Conservation (phyloP, 2,329 filamentous ascomycete species). For the Fusarium mexicanum region DNA sequence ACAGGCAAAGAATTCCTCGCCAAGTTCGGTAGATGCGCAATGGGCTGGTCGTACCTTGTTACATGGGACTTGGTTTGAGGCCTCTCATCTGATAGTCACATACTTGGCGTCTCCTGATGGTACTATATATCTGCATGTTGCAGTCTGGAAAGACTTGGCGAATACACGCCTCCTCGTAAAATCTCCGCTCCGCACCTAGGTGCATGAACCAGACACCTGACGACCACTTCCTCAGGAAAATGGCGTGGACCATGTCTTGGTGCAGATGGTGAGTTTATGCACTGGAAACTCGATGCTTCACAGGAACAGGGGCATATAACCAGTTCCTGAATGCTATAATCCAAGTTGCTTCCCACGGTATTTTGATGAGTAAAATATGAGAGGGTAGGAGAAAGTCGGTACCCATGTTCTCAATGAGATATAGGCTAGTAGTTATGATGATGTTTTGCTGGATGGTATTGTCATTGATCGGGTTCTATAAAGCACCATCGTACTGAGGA, state of each 20-base stretch:
- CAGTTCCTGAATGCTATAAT: not conserved
- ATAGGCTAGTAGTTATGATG: not conserved
- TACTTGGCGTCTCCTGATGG: slow-evolving; percentile 12
- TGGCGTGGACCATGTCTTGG: not conserved
- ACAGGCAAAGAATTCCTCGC: slow-evolving; percentile 57
- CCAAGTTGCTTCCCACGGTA: not conserved
- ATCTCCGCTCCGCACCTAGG: slow-evolving; percentile 7
- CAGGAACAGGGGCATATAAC: not conserved
- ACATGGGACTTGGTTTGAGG: slow-evolving; percentile 61
- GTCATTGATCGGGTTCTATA: not conserved
- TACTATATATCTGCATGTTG: not conserved
- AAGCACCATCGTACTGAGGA: not conserved
- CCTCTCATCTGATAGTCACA: slow-evolving; percentile 5
- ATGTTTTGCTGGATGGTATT: not conserved
- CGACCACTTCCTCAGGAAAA: not conserved
- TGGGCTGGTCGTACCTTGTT: slow-evolving; percentile 56
- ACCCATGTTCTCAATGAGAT: not conserved
- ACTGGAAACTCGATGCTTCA: not conserved
- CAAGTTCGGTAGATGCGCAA: slow-evolving; percentile 56
- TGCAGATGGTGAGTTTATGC: not conserved
- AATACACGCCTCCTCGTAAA: not conserved
- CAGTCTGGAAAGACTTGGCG: slow-evolving; percentile 5
- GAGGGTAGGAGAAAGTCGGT: not conserved
- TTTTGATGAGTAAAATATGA: not conserved
- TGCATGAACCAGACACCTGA: slow-evolving; percentile 16